Evolutionary conservation across 352 stramenopile species (phyloP), one percentile per base, ranked within the genome.

Genomic region (Phytophthora tubulina): DNA sequence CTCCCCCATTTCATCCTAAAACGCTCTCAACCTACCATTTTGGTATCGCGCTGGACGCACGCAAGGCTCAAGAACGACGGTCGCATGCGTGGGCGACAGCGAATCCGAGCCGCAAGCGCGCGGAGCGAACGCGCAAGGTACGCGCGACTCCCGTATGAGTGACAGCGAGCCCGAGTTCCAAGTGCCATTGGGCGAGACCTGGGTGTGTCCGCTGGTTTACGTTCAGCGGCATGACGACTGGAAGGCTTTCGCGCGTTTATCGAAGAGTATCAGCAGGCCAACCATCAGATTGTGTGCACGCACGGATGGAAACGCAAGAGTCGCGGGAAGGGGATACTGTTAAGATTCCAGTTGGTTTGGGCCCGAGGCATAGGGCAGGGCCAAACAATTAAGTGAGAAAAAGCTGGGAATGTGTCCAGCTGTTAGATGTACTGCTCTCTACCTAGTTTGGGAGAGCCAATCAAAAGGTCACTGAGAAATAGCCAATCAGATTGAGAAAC

Each of bases 101-200:
- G 21, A 21, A 21, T 21, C 0, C 21, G 21, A 21, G 21, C 21
- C 21, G 21, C 21, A 21, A 21, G 21, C 21, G 21, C 21, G 21
- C 21, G 21, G 21, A 21, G 21, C 21, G 21, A 21, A 21, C 21
- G 21, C 21, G 21, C 21, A 21, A 56, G 6, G 30, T 41, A 42
- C 30, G 44, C 2, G 44, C 35, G 35, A 27, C 42, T 10, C n/a
- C 15, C 11, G n/a, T 45, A 67, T 67, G 46, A 45, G 46, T 17
- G 48, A 67, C 27, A 67, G 48, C 9, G 59, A 67, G 59, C 35
- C 46, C 13, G 48, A 59, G 30, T 14, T 3, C 2, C 48, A 67
- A 58, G 35, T 58, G 3, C 46, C 36, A 10, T 11, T 27, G 5
- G 33, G 17, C 2, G 7, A 36, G 27, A 2, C 21, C 2, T 60